phyloP scores from a whole-genome alignment of 202 grass and related monocot genomes.

The Schoenoplectus tabernaemontani region DNA sequence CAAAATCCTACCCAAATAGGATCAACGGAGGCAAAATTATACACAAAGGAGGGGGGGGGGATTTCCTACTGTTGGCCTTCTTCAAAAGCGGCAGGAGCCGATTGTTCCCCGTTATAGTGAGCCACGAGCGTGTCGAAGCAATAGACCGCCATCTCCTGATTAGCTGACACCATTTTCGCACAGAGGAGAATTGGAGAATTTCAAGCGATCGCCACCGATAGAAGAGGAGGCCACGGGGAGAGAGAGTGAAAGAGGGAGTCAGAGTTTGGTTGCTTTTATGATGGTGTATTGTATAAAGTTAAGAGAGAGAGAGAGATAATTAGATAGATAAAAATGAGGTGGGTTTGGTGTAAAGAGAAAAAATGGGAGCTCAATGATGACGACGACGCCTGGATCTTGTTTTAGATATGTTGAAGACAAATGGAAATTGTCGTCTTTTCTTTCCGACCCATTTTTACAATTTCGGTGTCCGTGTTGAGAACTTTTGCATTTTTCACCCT shows the following conservation, averaged over 20 bases:
- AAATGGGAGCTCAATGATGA: not conserved
- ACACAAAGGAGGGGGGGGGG: not conserved
- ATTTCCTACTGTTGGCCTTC: slow-evolving; percentile 79
- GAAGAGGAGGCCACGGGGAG: not conserved
- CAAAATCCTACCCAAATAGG: not conserved
- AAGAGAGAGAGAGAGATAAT: not conserved
- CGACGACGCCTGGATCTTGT: not conserved
- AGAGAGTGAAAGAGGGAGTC: not conserved
- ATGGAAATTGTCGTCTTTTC: not conserved
- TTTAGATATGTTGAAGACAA: not conserved
- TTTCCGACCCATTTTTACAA: not conserved
- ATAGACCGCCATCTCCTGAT: slow-evolving; percentile 78
- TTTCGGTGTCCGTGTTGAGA: not conserved
- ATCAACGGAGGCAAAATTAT: not conserved
- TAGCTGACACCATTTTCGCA: slow-evolving; percentile 67
- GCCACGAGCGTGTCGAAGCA: slow-evolving; percentile 94
- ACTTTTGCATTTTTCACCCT: not conserved
- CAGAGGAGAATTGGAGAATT: not conserved
- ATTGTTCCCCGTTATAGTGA: slow-evolving; percentile 73
- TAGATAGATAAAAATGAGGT: not conserved
- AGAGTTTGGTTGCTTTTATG: slow-evolving; percentile 12
- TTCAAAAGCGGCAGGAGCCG: slow-evolving; percentile 62
- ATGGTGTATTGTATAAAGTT: not conserved
- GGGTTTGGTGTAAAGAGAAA: not conserved
- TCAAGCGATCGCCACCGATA: not conserved